These are phyloP conservation scores for Patellifolia procumbens DNA, from an alignment of 179 eudicot species.

Conservation along the genomic window DNA sequence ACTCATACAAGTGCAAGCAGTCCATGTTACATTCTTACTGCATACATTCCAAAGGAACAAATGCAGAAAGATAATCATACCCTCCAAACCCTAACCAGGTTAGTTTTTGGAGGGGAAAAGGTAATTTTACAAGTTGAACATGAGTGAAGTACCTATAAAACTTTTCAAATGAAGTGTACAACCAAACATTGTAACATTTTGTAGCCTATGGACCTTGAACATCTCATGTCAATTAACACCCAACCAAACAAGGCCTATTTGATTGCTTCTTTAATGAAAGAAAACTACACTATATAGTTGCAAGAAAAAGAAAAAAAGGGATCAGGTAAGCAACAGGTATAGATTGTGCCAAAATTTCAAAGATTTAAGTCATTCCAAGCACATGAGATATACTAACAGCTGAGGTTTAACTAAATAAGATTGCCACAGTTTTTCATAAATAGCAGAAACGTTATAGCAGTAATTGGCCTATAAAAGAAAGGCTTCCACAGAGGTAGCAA, in stretches of 20 bases:
- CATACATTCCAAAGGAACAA: not conserved
- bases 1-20: not conserved
- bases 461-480: not conserved
- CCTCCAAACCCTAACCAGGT: not conserved
- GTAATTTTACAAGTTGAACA: not conserved
- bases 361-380: not conserved
- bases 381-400: not conserved
- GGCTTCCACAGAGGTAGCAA: not conserved
- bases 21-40: not conserved
- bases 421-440: not conserved
- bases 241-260: not conserved
- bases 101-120: not conserved
- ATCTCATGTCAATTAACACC: not conserved
- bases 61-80: not conserved
- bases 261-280: not conserved
- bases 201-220: not conserved
- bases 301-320: not conserved
- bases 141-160: not conserved
- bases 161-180: not conserved
- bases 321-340: not conserved
- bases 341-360: not conserved
- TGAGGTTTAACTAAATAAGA: not conserved
- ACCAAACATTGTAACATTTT: not conserved
- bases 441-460: not conserved
- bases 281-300: not conserved